Conservation (phyloP, 306 rosid species). For the Argentina anserina region DNA sequence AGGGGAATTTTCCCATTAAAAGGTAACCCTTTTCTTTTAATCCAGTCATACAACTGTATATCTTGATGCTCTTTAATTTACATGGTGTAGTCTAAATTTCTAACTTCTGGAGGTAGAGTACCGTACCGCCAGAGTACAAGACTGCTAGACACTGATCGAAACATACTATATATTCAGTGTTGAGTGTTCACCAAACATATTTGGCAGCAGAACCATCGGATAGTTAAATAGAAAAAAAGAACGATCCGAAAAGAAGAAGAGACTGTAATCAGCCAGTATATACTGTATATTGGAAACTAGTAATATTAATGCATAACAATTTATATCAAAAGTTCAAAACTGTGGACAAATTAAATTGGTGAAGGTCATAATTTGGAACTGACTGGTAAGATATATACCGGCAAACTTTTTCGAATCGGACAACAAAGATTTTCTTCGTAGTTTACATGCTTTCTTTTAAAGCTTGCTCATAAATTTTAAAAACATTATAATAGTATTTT, state of each 20-base stretch:
- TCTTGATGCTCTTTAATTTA: background rate
- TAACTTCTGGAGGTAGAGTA: background rate
- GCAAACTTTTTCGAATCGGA: no score
- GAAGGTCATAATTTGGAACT: background rate
- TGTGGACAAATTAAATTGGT: background rate
- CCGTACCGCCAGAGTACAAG: background rate
- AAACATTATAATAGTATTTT: no score
- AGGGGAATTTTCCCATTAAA: slow-evolving; percentile 19
- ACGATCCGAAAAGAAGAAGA: background rate
- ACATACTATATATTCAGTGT: no score
- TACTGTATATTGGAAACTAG: background rate
- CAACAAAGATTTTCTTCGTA: no score
- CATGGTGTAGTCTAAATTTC: background rate
- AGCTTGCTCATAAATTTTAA: no score
- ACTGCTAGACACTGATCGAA: background rate
- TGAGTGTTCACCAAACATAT: background rate
- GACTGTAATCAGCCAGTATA: background rate
- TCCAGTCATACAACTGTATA: no score
- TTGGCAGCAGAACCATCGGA: background rate
- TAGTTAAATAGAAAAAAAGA: background rate
- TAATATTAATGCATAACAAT: background rate
- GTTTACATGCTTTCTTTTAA: no score
- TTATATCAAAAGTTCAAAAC: background rate
- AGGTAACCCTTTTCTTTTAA: no score
- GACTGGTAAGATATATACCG: background rate